Base-by-base conservation (phyloP, 192 early-diverging fungal genomes). In the Podila verticillata region DNA sequence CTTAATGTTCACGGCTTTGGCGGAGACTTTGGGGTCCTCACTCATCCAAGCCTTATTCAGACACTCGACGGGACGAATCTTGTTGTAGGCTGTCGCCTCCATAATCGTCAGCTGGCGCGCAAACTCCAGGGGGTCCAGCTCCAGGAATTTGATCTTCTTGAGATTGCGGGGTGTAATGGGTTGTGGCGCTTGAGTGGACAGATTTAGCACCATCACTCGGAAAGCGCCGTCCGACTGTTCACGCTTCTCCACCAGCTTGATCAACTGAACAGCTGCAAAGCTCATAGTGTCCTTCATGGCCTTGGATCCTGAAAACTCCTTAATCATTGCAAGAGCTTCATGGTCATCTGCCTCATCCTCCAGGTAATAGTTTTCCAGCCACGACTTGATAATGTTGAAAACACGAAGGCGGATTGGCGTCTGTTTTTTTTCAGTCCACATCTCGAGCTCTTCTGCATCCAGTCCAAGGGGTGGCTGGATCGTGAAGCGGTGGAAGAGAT, bases 51-150 rank as follows among this genome's bases (percentile, higher is more conserved):
- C 93, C 66, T 97, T 95, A 70, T 93, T 90, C 57, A 99, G 82
- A 70, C 95, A 97, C 84, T 99, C 98, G 7, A 91, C 87, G 20
- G 95, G 93, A 49, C 90, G 88, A 71, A 99, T 94, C 69, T 89
- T 87, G 77, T 89, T 92, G 73, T 93, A 99, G 15, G 91, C 72
- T 34, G 87, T 91, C 12, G 88, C 90, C 68, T 97, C 96, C 86
- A 96, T 91, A 70, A 99, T 88, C 10, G 98, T 99, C 70, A 99
- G 86, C 82, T 99, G 98, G 24, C 98, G 89, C 1, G 96, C 96
- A 56, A 98, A 87, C 82, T 99, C 98, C 57, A 94, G 82, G 7
- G 98, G 90, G 74, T 98, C 95, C 63, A 99, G 80, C 63, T 99
- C 97, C 82, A 96, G 68, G 57, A 99, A 86, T 65, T 85, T 88